Percentiles rank a stretch among this genome's conserved stretches.
phyloP scores from a whole-genome alignment of 1,284 basidiomycete species.

The Chiua sp. region DNA sequence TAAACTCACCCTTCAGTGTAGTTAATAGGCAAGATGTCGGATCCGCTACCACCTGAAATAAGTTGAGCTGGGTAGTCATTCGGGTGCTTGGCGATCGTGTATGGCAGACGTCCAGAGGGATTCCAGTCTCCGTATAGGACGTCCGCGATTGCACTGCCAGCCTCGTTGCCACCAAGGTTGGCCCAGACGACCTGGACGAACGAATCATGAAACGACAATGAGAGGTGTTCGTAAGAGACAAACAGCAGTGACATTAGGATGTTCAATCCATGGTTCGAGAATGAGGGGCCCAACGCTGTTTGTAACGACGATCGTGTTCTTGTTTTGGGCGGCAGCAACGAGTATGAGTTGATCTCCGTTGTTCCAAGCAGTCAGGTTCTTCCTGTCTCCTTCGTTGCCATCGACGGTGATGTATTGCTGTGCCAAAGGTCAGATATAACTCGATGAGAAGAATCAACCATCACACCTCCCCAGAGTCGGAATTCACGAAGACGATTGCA shows the following conservation, averaged over 20 bases:
- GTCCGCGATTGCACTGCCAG: constrained; percentile 46
- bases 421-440: constrained; percentile 8
- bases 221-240: background rate
- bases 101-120: constrained; percentile 61
- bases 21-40: constrained; percentile 37
- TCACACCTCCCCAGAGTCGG: constrained; percentile 46
- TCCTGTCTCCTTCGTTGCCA: constrained; percentile 49
- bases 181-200: constrained; percentile 47
- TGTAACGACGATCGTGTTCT: constrained; percentile 64
- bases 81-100: constrained; percentile 58
- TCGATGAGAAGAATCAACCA: background rate
- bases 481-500: constrained; percentile 46
- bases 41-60: constrained; percentile 25
- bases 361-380: constrained; percentile 64
- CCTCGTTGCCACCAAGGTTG: constrained; percentile 64
- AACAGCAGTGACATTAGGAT: constrained; percentile 56
- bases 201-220: background rate
- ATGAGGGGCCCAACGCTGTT: constrained; percentile 59
- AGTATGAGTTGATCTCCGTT: constrained; percentile 53
- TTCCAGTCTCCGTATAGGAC: constrained; percentile 57
- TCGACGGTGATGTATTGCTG: constrained; percentile 61
- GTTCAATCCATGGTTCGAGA: constrained; percentile 58
- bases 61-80: constrained; percentile 42
- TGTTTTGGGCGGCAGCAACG: constrained; percentile 41
- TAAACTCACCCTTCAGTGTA: constrained; percentile 46